A percentile compares a stretch with the other conserved stretches of the same genome.
Conservation (phyloP, 192 early-diverging fungal species). For the Umbelopsis ramanniana region DNA sequence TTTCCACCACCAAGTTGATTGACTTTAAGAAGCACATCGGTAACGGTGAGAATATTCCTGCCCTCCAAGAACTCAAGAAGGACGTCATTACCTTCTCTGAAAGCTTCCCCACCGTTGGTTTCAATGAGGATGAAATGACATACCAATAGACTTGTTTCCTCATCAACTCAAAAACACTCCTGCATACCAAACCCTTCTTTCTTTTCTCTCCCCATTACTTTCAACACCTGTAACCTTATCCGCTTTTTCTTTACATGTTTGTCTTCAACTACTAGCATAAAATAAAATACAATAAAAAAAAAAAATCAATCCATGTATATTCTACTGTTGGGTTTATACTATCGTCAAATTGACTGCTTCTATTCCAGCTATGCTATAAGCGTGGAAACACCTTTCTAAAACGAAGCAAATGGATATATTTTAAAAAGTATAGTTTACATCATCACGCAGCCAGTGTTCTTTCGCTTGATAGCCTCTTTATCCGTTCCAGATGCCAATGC, state of each 20-base stretch:
- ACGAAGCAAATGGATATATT: background rate
- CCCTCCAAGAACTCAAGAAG: conserved; percentile 69
- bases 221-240: background rate
- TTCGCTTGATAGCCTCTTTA: background rate
- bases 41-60: conserved; percentile 62
- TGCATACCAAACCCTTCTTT: background rate
- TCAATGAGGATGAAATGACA: conserved; percentile 72
- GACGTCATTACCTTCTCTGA: conserved; percentile 85
- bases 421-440: background rate
- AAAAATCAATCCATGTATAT: background rate
- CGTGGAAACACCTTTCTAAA: too few relatives aligned
- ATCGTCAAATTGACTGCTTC: background rate
- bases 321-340: background rate
- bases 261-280: conserved; percentile 2
- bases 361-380: background rate
- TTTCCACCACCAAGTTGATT: conserved; percentile 72
- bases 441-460: background rate
- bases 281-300: background rate
- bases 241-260: background rate
- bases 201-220: background rate
- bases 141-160: conserved; percentile 29
- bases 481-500: background rate
- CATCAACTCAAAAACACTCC: too few relatives aligned
- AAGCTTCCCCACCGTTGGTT: conserved; percentile 90
- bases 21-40: conserved; percentile 91